A percentile compares a stretch with the other conserved stretches of the same genome.
Evolutionary conservation across 2,329 filamentous ascomycete species (phyloP).

Genomic region (Lachnum nothofagi): DNA sequence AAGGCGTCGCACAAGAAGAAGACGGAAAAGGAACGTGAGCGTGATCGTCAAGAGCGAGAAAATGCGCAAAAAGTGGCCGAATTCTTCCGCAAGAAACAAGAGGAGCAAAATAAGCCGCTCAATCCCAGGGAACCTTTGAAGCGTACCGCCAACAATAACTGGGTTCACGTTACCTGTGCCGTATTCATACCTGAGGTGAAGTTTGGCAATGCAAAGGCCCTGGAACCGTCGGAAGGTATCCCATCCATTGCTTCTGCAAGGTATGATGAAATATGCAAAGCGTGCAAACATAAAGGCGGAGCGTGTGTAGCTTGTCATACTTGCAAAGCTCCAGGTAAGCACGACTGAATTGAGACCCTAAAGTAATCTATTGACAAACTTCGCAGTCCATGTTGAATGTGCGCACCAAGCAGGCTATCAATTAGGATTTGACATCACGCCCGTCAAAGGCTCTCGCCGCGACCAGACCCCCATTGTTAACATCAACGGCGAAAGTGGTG

Average conservation of each 20-base stretch:
- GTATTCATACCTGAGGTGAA: conserved; percentile 89
- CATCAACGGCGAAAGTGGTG: conserved; percentile 73
- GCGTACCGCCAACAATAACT: conserved; percentile 92
- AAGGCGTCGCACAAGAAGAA: conserved; percentile 83
- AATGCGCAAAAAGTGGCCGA: conserved; percentile 72
- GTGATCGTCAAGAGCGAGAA: conserved; percentile 80
- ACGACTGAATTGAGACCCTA: neutral
- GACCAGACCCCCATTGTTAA: conserved; percentile 77
- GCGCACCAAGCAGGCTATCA: conserved; percentile 77
- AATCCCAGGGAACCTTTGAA: conserved; percentile 88
- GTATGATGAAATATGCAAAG: conserved; percentile 75
- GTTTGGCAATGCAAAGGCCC: conserved; percentile 75
- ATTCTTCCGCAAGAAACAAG: conserved; percentile 77
- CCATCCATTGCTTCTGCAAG: conserved; percentile 68
- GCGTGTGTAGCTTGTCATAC: conserved; percentile 80
- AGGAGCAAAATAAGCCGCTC: conserved; percentile 74
- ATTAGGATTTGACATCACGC: conserved; percentile 84
- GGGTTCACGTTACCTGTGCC: conserved; percentile 93
- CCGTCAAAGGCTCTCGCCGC: conserved; percentile 81
- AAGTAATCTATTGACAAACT: conserved; percentile 4
- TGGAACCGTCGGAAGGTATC: conserved; percentile 87
- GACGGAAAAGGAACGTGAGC: conserved; percentile 83
- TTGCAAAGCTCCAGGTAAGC: conserved; percentile 50
- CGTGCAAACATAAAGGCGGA: conserved; percentile 70
- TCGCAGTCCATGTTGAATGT: conserved; percentile 74